Base-by-base conservation (phyloP, 345 rosid species). In the Brassica napus region DNA sequence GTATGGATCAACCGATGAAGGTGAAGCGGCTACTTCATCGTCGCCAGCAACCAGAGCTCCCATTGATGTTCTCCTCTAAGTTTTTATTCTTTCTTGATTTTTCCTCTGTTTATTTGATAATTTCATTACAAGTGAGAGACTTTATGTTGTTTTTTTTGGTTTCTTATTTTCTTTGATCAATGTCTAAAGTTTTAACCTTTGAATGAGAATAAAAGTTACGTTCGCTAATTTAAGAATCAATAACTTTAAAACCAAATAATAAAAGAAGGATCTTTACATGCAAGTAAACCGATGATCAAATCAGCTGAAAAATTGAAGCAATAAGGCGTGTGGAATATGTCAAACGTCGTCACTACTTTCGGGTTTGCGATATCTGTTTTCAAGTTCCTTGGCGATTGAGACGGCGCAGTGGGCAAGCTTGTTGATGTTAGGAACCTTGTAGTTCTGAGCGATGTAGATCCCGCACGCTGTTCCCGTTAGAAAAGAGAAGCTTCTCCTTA, bases 361-460 rank as follows among this genome's bases (percentile, higher is more conserved):
- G 76, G 90, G 97, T 68, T 91, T 91, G 72, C 92, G 97, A 64
- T 91, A 84, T 77, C 76, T 87, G 84, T 89, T 89, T 75, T 91
- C 94, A 7, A 76, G 8, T 42, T 82, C 81, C 78, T 87, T 90
- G 28, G 90, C 94, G 82, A 72, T 85, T 63, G 87, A 84, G 30
- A 90, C 59, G 31, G 82, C 88, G 11, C 83, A 73, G 84, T 75
- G 47, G 10, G 77, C 83, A 23, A 92, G 81, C 83, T 79, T 82
- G 84, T 79, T 94, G 85, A 94, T 85, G 87, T 90, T 91, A 15
- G 96, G 96, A 47, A 94, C 94, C 82, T 85, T 60, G 88, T 94
- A 94, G 84, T 92, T 94, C 82, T 94, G 97, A 60, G 97, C 97
- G 47, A 92, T 37, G 87, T 89, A 94, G 81, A 94, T 81, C 63